Evolutionary conservation across 2,329 filamentous ascomycete genomes (phyloP), one percentile per base, ranked within the genome.

Genomic region (Xylaria hypoxylon): DNA sequence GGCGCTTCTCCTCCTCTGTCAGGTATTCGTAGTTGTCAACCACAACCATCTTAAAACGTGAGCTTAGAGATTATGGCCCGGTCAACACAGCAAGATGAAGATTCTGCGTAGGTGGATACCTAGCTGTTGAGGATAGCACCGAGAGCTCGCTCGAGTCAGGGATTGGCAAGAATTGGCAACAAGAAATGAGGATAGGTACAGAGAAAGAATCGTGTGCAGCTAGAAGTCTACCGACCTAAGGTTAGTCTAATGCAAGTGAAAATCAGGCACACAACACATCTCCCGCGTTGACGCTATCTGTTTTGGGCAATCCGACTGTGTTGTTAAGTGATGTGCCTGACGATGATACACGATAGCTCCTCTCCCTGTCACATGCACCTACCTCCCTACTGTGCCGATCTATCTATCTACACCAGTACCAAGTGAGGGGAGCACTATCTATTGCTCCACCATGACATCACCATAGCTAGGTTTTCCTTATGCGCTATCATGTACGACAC

Each of bases 1-100:
- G 86, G 56, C 96, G 91, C 80, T 91, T 92, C 85, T 98, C 95
- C 82, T 98, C 95, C 80, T 92, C 90, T 67, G 92, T 94, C 77
- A 95, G 86, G 80, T 93, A 94, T 78, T 96, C 92, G 80, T 96
- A 89, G 77, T 91, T 89, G 80, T 97, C 93, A 77, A 96, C 90
- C 76, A 96, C 87, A 78, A 97, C 94, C 95, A 98, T 98, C 64
- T 72, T 80, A 77, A 59, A 56, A 31, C 6, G 15, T 6, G 11
- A 22, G 28, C 11, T 22, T 8, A 7, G 28, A 31, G 24, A 10
- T 52, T 59, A 22, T 50, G 3, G 42, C 24, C 10, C 26, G 17
- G 6, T 24, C 17, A 59, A 45, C 10, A 60, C 26, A 48, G 45
- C 56, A 40, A 52, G 47, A 47, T 15, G 17, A 47, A 40, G n/a